phyloP scores from a whole-genome alignment of 73 alveolate species.

The Paramecium sexaurelia region DNA sequence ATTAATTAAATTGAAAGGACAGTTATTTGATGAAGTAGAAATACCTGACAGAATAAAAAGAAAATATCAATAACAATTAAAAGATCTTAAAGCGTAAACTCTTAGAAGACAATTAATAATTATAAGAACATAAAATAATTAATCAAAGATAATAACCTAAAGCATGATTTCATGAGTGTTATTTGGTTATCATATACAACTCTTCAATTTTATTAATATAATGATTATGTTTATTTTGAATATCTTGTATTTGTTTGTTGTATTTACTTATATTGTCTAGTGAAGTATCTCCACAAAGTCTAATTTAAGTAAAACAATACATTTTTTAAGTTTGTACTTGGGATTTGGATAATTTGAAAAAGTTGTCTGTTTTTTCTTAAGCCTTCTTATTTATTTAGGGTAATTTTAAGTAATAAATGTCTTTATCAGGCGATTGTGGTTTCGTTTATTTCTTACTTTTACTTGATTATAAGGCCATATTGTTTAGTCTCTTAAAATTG shows the following conservation, averaged over 20 bases:
- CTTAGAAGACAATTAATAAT: neutral
- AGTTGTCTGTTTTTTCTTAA: neutral
- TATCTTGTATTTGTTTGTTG: neutral
- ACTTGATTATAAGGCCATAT: neutral
- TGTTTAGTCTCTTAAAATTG: neutral
- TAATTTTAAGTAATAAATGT: neutral
- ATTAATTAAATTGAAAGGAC: neutral
- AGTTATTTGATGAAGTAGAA: neutral
- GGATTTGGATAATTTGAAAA: neutral
- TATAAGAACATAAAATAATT: neutral
- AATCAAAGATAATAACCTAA: neutral
- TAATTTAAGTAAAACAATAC: neutral
- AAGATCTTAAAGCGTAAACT: neutral
- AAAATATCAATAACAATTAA: neutral
- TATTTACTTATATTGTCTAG: neutral
- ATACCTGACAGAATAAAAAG: neutral
- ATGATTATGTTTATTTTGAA: neutral
- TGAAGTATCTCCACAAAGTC: neutral
- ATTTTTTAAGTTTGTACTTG: neutral
- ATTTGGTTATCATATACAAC: neutral
- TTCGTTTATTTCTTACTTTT: neutral
- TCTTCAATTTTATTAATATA: slow-evolving; percentile 7
- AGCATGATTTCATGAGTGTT: neutral
- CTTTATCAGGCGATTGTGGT: neutral
- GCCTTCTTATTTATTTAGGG: neutral